Base-by-base conservation (phyloP, 1,284 basidiomycete species). In the Cutaneotrichosporon curvatum region DNA sequence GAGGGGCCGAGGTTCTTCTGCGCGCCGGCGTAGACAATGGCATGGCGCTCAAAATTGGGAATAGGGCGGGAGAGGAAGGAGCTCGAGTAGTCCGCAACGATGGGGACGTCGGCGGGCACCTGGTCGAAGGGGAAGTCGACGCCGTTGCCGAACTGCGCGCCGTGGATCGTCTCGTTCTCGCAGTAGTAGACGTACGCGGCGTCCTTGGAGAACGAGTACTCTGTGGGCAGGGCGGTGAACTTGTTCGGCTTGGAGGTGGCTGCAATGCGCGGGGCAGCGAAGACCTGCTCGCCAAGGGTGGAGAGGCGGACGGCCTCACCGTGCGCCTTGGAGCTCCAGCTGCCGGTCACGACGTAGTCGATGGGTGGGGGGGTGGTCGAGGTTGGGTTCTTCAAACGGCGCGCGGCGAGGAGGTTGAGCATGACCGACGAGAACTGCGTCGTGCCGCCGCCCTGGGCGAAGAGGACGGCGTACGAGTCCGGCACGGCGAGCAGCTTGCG, bases 1-100 rank as follows among this genome's bases (percentile, higher is more conserved):
- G 92, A 84, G 1, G 95, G 95, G 4, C 94, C 95, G 42, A 98
- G 78, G 70, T 99, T 99, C 78, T 99, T 99, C 73, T 99, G 95
- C n/a, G 87, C 95, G 34, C 95, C 95, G 11, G 94, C 96, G 68
- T 87, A 98, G 62, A 99, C 85, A 63, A 98, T 77, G 4, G 88
- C 90, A 68, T 95, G 88, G 65, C 86, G 84, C 34, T 83, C 82
- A 40, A 96, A 78, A 56, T 81, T 79, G 4, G 85, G 84, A 63
- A 99, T 95, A 31, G 85, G 85, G n/a, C 92, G 81, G 36, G 87
- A 91, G 79, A 98, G 86, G 78, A 98, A 97, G 49, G 91, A 94
- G 40, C 89, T 94, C 12, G 89, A 95, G 73, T 95, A 87, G 75
- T 99, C 95, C 40, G 81, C 92, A 4, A 98, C 89, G 55, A 99